Evolutionary conservation across 2,329 filamentous ascomycete genomes (phyloP), one percentile per base, ranked within the genome.

Genomic region (Pseudonectria buxi): DNA sequence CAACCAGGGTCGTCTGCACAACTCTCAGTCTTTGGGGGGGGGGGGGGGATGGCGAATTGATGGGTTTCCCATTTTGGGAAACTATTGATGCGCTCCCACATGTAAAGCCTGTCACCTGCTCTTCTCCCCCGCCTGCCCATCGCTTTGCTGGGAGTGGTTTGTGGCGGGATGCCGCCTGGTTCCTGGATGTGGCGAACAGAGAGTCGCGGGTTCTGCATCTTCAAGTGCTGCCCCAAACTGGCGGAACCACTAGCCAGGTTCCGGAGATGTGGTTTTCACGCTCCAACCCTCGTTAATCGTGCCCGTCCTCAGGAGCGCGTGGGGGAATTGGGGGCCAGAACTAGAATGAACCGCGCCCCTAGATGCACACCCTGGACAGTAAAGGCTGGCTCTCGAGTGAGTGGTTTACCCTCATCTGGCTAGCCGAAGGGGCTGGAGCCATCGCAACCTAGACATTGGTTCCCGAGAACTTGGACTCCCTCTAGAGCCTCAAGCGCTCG

Each of bases 361-460:
- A 45, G 37, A 5, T 30, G 36, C 45, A 50, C 48, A 32, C 48
- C 44, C 35, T 15, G 9, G 18, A 9, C 9, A 22, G 18, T 9
- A 5, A 22, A 22, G 18, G 18, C 18, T 9, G 9, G 18, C 18
- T 43, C 32, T 39, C 35, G 39, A 30, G 25, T 30, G 27, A 24
- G 33, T 26, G 32, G 33, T 30, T 49, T 44, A 41, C 37, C 47
- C 35, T 29, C 30, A 44, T 45, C 7, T 7, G 39, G 49, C 41
- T 52, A 52, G 45, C 27, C 36, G 43, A 44, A 37, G 34, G 41
- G 32, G 28, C 40, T 44, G 46, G 40, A 39, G 39, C 39, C 48
- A 37, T 27, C 39, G 30, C 36, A 32, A 26, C 35, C 40, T 38
- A 37, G 29, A 26, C 35, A 29, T 26, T 38, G 33, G 37, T 49